Evolutionary conservation across 192 early-diverging fungal genomes (phyloP), one percentile per base, ranked within the genome.

Genomic region (Phlyctochytrium arcticum): DNA sequence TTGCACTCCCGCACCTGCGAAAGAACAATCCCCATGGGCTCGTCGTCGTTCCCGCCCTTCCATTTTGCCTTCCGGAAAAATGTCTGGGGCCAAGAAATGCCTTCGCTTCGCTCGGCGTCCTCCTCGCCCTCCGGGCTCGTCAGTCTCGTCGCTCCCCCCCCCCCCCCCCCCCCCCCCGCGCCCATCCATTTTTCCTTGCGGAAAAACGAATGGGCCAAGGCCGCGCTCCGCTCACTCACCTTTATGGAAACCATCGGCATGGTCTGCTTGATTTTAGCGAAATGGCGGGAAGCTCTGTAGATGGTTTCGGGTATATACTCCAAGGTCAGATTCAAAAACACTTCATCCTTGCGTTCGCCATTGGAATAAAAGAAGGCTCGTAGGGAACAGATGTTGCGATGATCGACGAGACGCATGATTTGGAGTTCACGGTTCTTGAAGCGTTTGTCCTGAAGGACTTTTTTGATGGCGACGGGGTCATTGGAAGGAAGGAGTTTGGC

Each of bases 221-320:
- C 17, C 0, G 10, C 29, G 39, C n/a, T n/a, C n/a, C n/a, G 23
- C 21, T 21, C 0, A 48, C 58, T 21, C 30, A 84, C 77, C 68
- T 99, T 98, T 66, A 99, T 90, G 57, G 84, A 83, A n/a, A 93
- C 75, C 82, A 90, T 88, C 19, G 96, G 95, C 86, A 99, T 96
- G 31, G 84, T 81, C 75, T 98, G 93, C 80, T 92, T 94, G 66
- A 86, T 76, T 80, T 92, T 94, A 35, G 89, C 83, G 68, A 89
- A 95, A 56, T 94, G 86, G 44, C 96, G 88, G 55, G 90, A 90
- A 32, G 92, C 92, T 23, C 95, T 83, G 72, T 95, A 96, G 48
- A 99, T 89, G 5, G 95, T 99, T 75, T 99, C 95, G 15, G 96
- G 96, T 36, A 98, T 85, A 62, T 82, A 99, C 71, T 99, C 95